Evolutionary conservation across 805 yeast genomes (phyloP).

Genomic region (Metschnikowia reukaufii): DNA sequence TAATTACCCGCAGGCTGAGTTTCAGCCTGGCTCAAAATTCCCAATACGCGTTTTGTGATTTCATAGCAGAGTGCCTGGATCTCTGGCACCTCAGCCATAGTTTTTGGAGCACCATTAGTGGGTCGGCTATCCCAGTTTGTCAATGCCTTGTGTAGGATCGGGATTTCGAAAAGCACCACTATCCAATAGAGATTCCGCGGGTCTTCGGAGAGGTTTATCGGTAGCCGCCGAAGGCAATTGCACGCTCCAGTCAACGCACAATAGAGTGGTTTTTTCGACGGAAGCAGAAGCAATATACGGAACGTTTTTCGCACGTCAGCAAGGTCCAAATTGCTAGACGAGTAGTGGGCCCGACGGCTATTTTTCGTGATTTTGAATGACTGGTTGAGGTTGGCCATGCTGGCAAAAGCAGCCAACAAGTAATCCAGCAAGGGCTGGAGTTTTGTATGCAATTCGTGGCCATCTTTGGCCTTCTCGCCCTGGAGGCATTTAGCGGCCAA

Average conservation of each 20-base stretch:
- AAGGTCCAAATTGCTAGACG: conserved; percentile 51
- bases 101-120: conserved; percentile 1
- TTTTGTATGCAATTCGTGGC: conserved; percentile 28
- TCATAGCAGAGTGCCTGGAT: conserved; percentile 63
- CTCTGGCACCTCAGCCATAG: conserved; percentile 48
- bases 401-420: conserved; percentile 48
- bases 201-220: conserved; percentile 37
- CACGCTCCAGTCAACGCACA: conserved; percentile 53
- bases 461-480: conserved; percentile 16
- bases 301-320: conserved; percentile 49
- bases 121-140: conserved; percentile 31
- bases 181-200: conserved; percentile 56
- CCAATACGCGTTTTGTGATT: conserved; percentile 65
- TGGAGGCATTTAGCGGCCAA: conserved; percentile 35
- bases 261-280: conserved; percentile 61
- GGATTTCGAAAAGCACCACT: conserved; percentile 66
- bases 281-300: conserved; percentile 46
- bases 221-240: conserved; percentile 48
- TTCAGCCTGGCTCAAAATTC: conserved; percentile 58
- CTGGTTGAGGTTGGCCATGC: conserved; percentile 45
- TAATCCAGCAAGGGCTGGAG: conserved; percentile 53
- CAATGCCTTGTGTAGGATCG: conserved; percentile 52
- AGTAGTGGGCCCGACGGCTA: conserved; percentile 35
- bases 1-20: conserved; percentile 36
- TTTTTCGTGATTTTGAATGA: conserved; percentile 47